A percentile compares a stretch with the other conserved stretches of the same genome.
These are phyloP conservation scores for Macadamia tetraphylla DNA, from an alignment of 164 flowering plant species.

Conservation along the genomic window DNA sequence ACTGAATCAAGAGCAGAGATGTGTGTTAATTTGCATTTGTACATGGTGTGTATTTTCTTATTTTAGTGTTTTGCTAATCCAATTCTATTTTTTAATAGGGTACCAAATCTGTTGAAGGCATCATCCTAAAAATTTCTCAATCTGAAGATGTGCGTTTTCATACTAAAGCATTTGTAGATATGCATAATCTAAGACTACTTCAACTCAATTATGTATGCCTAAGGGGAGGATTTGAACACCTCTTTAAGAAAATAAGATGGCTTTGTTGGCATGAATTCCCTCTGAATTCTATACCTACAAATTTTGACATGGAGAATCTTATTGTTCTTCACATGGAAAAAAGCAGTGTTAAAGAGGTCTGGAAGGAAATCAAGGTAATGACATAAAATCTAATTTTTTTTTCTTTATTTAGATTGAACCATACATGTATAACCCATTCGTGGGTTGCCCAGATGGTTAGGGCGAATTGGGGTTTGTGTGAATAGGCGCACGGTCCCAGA, in stretches of 20 bases:
- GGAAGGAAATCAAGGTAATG: constrained; percentile 8
- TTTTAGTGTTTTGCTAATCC: no score
- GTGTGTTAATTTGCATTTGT: no score
- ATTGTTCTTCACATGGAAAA: no score
- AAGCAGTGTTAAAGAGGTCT: neutral
- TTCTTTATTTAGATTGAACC: neutral
- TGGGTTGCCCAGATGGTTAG: no score
- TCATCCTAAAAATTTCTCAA: neutral
- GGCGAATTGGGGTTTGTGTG: no score
- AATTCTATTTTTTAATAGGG: neutral
- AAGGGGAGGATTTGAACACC: neutral
- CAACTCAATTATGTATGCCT: neutral
- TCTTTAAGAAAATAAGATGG: constrained; percentile 10
- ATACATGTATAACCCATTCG: no score
- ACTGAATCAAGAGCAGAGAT: no score
- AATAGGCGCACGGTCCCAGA: no score
- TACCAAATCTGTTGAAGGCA: constrained; percentile 2
- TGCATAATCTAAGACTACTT: constrained; percentile 18
- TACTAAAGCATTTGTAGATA: constrained; percentile 9
- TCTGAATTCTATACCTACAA: no score
- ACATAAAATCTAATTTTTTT: neutral
- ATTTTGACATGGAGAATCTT: no score
- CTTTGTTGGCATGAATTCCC: constrained; percentile 19
- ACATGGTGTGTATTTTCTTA: no score
- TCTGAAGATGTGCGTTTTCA: neutral